Evolutionary conservation across 768 basidiomycete species (phyloP).

Genomic region (Fomitopsis serialis): DNA sequence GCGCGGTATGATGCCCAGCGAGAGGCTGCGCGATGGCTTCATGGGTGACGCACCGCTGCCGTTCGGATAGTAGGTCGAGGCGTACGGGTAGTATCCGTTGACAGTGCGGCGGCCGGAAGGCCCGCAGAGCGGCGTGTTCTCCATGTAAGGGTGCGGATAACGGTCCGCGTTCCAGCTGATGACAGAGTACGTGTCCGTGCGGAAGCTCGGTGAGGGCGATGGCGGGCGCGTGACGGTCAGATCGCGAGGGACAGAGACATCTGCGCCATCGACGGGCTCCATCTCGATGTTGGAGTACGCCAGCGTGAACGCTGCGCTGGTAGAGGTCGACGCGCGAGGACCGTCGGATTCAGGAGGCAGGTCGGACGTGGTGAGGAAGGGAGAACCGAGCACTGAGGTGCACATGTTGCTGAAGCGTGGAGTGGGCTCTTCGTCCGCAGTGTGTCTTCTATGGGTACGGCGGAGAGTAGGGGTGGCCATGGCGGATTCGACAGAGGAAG

Average conservation of each 20-base stretch:
- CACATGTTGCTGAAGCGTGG: conserved; percentile 30
- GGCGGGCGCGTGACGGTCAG: conserved; percentile 32
- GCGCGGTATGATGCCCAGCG: conserved; percentile 29
- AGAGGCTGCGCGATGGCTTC: conserved; percentile 20
- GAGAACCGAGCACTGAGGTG: conserved; percentile 27
- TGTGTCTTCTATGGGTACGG: not conserved
- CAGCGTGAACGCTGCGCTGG: conserved; percentile 3
- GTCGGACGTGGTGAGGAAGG: conserved; percentile 25
- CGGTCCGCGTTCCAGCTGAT: conserved; percentile 28
- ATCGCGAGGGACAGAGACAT: conserved; percentile 21
- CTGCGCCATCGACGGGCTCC: conserved; percentile 24
- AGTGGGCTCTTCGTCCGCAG: conserved; percentile 9
- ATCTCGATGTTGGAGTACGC: conserved; percentile 15
- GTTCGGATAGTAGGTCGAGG: conserved; percentile 1
- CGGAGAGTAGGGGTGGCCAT: not conserved
- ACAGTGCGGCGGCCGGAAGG: conserved; percentile 15
- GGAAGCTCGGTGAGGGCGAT: conserved; percentile 38
- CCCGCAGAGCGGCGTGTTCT: conserved; percentile 26
- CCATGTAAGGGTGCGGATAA: not conserved
- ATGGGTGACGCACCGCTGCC: conserved; percentile 11
- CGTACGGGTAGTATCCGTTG: conserved; percentile 11
- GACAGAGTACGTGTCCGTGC: conserved; percentile 39
- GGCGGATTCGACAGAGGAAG: not conserved
- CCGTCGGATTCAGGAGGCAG: conserved; percentile 17
- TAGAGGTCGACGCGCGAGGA: not conserved